A percentile compares a stretch with the other conserved stretches of the same genome.
Conservation (phyloP, 148 eudicot species). For the Hydrangea macrophylla region DNA sequence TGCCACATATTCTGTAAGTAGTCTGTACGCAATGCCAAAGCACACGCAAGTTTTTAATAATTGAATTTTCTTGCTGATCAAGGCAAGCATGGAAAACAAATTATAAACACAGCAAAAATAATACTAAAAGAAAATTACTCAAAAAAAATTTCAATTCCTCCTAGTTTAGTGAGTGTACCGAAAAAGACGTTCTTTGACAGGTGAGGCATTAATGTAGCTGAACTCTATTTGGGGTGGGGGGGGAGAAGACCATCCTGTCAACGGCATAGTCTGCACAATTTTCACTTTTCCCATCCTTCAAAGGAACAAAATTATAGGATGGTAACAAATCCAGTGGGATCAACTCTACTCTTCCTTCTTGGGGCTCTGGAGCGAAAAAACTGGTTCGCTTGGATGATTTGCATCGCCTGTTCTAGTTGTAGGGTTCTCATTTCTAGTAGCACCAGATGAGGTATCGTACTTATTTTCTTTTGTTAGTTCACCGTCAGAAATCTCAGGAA, state of each 20-base stretch:
- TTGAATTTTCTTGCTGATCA: background rate
- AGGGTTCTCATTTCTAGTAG: constrained; percentile 6
- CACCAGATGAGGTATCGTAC: constrained; percentile 13
- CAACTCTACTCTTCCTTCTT: constrained; percentile 21
- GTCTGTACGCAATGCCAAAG: background rate
- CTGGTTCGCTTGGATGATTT: constrained; percentile 19
- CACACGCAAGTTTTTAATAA: too few species aligned
- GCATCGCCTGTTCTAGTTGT: constrained; percentile 6
- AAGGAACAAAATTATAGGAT: background rate
- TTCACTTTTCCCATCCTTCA: background rate
- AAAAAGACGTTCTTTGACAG: background rate
- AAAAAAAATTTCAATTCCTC: background rate
- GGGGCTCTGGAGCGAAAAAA: constrained; percentile 52
- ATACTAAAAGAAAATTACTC: background rate
- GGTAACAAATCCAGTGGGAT: background rate
- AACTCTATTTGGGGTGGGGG: too few species aligned
- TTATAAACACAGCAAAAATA: background rate
- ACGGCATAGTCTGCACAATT: background rate
- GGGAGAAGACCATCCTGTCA: background rate
- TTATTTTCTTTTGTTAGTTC: constrained; percentile 9
- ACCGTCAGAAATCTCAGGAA: constrained; percentile 18
- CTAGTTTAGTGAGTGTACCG: background rate
- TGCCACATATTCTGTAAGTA: background rate
- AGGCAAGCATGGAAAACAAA: background rate
- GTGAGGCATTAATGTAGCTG: background rate